A percentile compares a stretch with the other conserved stretches of the same genome.
Evolutionary conservation across 2,329 filamentous ascomycete genomes (phyloP).

Genomic region (Dothideomycetes sp.): DNA sequence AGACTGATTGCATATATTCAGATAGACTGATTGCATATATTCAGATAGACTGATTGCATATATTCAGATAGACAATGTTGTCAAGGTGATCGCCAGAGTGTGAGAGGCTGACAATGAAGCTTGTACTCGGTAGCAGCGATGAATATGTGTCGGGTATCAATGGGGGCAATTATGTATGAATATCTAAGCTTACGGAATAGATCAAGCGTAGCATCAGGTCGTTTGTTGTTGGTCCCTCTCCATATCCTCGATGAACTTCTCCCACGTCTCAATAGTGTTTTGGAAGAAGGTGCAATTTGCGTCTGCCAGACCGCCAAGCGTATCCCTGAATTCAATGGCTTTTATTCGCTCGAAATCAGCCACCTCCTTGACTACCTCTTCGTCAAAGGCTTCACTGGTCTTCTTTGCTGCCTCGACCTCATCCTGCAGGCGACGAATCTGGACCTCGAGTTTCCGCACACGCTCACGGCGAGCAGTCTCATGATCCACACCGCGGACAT

Average conservation of each 20-base stretch:
- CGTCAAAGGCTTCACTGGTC: constrained; percentile 85
- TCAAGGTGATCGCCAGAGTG: too few species aligned
- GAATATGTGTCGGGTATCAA: too few species aligned
- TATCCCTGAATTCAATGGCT: constrained; percentile 78
- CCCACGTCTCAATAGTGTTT: constrained; percentile 72
- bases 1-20: too few species aligned
- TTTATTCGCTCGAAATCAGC: constrained; percentile 95
- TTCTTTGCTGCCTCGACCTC: constrained; percentile 83
- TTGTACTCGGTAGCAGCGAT: too few species aligned
- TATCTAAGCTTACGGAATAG: too few species aligned
- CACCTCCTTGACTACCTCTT: constrained; percentile 89
- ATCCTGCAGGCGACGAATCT: constrained; percentile 80
- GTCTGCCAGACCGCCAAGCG: constrained; percentile 72
- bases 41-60: too few species aligned
- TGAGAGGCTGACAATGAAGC: too few species aligned
- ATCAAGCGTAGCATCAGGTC: not conserved
- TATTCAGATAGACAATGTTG: too few species aligned
- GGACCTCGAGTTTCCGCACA: constrained; percentile 78
- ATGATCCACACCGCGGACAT: constrained; percentile 92
- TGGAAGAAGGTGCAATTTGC: constrained; percentile 82
- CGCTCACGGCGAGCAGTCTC: constrained; percentile 82
- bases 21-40: too few species aligned
- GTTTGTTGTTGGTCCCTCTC: constrained; percentile 47
- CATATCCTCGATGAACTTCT: constrained; percentile 80
- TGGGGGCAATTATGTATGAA: too few species aligned